Base-by-base conservation (phyloP, 805 yeast species). In the Lipomyces japonicus region DNA sequence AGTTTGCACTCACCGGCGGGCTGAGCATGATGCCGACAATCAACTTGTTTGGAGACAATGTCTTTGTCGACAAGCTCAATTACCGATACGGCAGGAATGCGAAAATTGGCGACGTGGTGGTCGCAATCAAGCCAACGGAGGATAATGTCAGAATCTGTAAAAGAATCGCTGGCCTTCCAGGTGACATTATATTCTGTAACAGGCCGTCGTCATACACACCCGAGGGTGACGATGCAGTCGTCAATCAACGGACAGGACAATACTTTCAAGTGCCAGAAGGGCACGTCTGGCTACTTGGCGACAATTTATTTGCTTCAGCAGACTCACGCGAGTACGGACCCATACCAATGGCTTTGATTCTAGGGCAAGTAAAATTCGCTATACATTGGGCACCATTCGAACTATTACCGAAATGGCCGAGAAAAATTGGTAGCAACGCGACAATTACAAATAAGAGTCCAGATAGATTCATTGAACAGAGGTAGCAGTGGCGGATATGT, bases 211-310 rank as follows among this genome's bases (percentile, higher is more conserved):
- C n/a, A 12, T 51, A 30, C 28, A 16, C 38, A 22, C 24, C 42
- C 5, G 37, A 6, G 5, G 21, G 88, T 38, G 73, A 62, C 23
- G 48, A 25, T 5, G 61, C 61, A 18, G 46, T 46, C 5, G 48
- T 39, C 18, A 48, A 41, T 40, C 26, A 44, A 12, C 37, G 44
- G 9, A n/a, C 53, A 7, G 50, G 46, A 16, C 76, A 78, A 49
- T 87, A 73, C 65, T 81, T 91, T 6, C 74, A 71, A 48, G 90
- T 93, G 0, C 98, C 98, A 1, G 79, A 82, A 58, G 98, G 98
- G 2, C 98, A 93, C 68, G 86, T 87, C 42, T 93, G 97, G 97
- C 83, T 90, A 2, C 88, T 97, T 0, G 99, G 99, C 1, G 99
- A 93, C 63, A 93, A 93, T 63, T 68, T 91, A 50, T 77, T 87